A percentile compares a stretch with the other conserved stretches of the same genome.
Evolutionary conservation across 176 grass and related monocot genomes (phyloP).

Genomic region (Avena eriantha): DNA sequence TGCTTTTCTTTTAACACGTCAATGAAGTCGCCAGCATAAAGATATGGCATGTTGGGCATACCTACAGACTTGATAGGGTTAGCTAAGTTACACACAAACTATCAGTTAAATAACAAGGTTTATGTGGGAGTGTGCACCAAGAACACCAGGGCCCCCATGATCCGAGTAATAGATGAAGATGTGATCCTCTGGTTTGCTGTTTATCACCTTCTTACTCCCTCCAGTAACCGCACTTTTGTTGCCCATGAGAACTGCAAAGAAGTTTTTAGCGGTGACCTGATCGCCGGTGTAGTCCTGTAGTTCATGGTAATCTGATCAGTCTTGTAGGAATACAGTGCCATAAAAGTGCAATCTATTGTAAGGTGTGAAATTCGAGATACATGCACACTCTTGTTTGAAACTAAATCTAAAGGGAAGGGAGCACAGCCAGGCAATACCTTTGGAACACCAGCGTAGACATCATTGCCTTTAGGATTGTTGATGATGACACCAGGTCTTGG

Average conservation of each 20-base stretch:
- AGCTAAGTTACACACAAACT: slow-evolving; percentile 17
- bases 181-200: slow-evolving; percentile 82
- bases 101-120: not conserved
- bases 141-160: slow-evolving; percentile 94
- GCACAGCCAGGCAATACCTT: slow-evolving; percentile 56
- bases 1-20: slow-evolving; percentile 78
- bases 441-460: slow-evolving; percentile 88
- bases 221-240: slow-evolving; percentile 77
- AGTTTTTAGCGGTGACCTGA: slow-evolving; percentile 74
- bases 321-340: not conserved
- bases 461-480: slow-evolving; percentile 76
- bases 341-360: not conserved
- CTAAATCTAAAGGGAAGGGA: not conserved
- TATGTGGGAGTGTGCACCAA: slow-evolving; percentile 54
- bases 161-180: slow-evolving; percentile 98
- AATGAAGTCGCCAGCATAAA: slow-evolving; percentile 87
- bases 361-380: not conserved
- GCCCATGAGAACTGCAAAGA: slow-evolving; percentile 84
- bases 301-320: slow-evolving; percentile 31
- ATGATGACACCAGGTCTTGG: slow-evolving; percentile 77
- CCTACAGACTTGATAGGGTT: slow-evolving; percentile 46
- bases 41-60: slow-evolving; percentile 81
- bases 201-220: slow-evolving; percentile 90
- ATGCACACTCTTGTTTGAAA: slow-evolving; percentile 2
- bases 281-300: slow-evolving; percentile 77